Evolutionary conservation across 2,329 filamentous ascomycete species (phyloP).

Genomic region (Xylaria hypoxylon): DNA sequence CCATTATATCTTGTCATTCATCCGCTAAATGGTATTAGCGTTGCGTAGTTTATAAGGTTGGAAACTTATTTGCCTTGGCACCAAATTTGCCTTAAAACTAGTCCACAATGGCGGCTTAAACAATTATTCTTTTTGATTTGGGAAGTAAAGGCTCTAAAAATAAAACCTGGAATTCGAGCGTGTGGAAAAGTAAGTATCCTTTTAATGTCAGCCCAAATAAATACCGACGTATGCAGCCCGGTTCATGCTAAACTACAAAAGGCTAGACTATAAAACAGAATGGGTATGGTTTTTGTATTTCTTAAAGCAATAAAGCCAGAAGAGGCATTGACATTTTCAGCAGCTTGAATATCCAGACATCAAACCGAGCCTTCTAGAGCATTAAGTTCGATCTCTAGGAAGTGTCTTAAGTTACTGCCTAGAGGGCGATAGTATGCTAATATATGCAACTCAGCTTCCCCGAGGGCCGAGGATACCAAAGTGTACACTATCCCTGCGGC

Average conservation of each 20-base stretch:
- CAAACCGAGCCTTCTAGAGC: background rate
- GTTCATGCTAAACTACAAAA: constrained; percentile 74
- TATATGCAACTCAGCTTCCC: constrained; percentile 55
- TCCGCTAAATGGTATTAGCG: too few relatives aligned
- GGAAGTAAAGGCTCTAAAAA: constrained; percentile 60
- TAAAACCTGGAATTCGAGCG: constrained; percentile 72
- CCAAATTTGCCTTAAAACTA: background rate
- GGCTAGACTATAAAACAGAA: constrained; percentile 73
- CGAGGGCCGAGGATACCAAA: constrained; percentile 51
- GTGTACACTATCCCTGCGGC: constrained; percentile 50
- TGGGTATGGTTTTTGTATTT: constrained; percentile 58
- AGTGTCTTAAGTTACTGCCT: background rate
- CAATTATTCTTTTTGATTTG: constrained; percentile 71
- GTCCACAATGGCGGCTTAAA: constrained; percentile 36
- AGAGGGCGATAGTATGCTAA: background rate
- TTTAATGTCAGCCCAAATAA: background rate
- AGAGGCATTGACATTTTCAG: background rate
- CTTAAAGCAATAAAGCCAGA: background rate
- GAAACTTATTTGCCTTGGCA: background rate
- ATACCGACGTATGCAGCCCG: constrained; percentile 61
- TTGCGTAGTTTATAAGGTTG: background rate
- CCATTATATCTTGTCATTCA: too few relatives aligned
- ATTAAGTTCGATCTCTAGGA: background rate
- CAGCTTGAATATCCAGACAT: constrained; percentile 8
- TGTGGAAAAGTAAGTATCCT: constrained; percentile 71